Percentiles rank a stretch among this genome's conserved stretches.
phyloP scores from a whole-genome alignment of 1,284 basidiomycete species.

The Trichosporon sp. region DNA sequence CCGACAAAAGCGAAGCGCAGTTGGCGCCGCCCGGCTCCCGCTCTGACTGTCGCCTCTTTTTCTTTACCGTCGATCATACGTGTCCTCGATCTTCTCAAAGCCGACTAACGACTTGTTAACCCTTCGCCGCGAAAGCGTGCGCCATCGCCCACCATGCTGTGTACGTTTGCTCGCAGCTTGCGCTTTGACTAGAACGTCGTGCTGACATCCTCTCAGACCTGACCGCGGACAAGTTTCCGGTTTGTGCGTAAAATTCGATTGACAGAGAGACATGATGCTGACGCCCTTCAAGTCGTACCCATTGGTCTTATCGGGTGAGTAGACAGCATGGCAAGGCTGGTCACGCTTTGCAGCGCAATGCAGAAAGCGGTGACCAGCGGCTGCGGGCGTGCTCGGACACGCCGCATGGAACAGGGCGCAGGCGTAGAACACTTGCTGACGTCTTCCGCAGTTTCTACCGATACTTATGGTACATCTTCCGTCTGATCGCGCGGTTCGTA shows the following conservation, averaged over 20 bases:
- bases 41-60: neutral
- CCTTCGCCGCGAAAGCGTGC: neutral
- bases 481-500: constrained; percentile 64
- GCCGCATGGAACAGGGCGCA: too few species aligned
- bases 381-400: too few species aligned
- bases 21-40: neutral
- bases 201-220: constrained; percentile 52
- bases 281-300: constrained; percentile 15
- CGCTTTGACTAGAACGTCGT: neutral
- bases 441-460: constrained; percentile 56
- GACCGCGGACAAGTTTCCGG: constrained; percentile 69
- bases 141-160: constrained; percentile 17
- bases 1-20: neutral
- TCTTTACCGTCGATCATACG: neutral
- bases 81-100: neutral
- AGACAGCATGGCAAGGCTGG: neutral
- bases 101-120: neutral
- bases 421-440: neutral
- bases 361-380: too few species aligned
- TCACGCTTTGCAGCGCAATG: too few species aligned
- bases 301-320: constrained; percentile 22
- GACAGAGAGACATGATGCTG: neutral
- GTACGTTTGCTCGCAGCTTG: constrained; percentile 2
- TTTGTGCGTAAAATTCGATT: constrained; percentile 56
- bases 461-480: constrained; percentile 83